These are phyloP conservation scores for Buxus sempervirens DNA, from an alignment of 164 flowering plant species.

Conservation along the genomic window DNA sequence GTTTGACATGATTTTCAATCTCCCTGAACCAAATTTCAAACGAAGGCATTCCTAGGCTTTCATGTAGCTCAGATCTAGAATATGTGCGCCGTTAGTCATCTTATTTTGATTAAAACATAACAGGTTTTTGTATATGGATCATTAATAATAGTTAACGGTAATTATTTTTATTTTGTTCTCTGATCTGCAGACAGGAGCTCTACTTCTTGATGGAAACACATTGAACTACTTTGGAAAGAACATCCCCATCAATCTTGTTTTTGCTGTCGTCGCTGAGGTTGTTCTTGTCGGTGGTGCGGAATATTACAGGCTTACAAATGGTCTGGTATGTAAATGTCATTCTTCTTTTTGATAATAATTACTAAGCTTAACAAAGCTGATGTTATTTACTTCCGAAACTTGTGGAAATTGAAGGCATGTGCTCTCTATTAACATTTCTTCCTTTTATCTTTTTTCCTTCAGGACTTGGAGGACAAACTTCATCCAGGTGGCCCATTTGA, in stretches of 20 bases:
- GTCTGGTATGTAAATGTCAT: slow-evolving; percentile 49
- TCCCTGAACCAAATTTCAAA: no score
- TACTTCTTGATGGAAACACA: slow-evolving; percentile 96
- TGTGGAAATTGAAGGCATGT: neutral
- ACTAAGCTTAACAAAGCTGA: no score
- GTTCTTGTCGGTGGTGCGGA: slow-evolving; percentile 96
- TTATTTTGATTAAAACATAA: no score
- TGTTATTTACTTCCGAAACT: no score
- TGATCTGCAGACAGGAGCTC: slow-evolving; percentile 88
- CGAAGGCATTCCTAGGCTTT: no score
- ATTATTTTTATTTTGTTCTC: no score
- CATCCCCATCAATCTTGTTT: slow-evolving; percentile 86
- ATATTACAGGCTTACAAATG: slow-evolving; percentile 93
- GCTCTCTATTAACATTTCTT: neutral
- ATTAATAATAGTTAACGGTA: no score
- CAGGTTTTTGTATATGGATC: no score
- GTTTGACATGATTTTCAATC: no score
- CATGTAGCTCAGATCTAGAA: no score
- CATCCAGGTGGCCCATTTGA: slow-evolving; percentile 97
- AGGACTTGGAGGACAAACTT: slow-evolving; percentile 89
- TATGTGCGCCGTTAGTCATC: no score
- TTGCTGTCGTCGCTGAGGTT: slow-evolving; percentile 87
- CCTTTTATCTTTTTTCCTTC: neutral
- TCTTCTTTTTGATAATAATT: neutral
- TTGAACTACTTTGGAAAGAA: slow-evolving; percentile 95